phyloP scores from a whole-genome alignment of 148 eudicot genomes.

The Fallopia convolvulus region DNA sequence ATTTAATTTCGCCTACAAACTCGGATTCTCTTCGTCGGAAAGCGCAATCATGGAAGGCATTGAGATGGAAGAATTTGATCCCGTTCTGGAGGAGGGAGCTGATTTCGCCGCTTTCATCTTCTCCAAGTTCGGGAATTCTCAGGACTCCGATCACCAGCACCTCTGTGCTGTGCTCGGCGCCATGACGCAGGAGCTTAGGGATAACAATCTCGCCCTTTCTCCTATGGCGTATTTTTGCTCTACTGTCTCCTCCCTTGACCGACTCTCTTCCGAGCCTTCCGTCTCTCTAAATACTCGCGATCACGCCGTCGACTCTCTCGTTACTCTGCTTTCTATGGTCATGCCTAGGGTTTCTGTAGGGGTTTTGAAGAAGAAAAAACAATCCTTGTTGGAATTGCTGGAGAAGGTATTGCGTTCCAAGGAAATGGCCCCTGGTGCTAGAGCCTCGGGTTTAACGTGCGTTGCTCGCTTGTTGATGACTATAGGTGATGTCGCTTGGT shows the following conservation, averaged over 20 bases:
- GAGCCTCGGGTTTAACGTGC: constrained; percentile 41
- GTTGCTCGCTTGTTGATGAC: constrained; percentile 31
- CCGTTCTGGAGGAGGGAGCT: background rate
- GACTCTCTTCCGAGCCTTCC: constrained; percentile 22
- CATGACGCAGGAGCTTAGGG: constrained; percentile 64
- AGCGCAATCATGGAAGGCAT: constrained; percentile 26
- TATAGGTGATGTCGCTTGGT: constrained; percentile 38
- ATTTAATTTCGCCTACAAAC: background rate
- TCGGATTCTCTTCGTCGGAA: background rate
- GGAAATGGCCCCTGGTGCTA: constrained; percentile 21
- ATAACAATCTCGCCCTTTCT: constrained; percentile 40
- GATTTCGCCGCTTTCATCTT: constrained; percentile 51
- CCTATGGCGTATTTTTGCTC: constrained; percentile 72
- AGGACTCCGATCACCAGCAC: constrained; percentile 49
- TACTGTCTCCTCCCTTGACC: constrained; percentile 53
- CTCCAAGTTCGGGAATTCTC: constrained; percentile 31
- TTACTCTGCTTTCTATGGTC: constrained; percentile 41
- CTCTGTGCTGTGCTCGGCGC: constrained; percentile 64
- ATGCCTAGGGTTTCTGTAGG: constrained; percentile 27
- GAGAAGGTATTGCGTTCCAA: constrained; percentile 23
- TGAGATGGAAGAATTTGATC: constrained; percentile 22
- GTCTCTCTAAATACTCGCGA: constrained; percentile 20
- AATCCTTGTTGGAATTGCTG: constrained; percentile 32
- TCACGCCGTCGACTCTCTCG: constrained; percentile 39
- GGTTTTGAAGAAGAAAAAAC: constrained; percentile 35